Evolutionary conservation across 2,329 filamentous ascomycete genomes (phyloP), one percentile per base, ranked within the genome.

Genomic region (Zymoseptoria pseudotritici): DNA sequence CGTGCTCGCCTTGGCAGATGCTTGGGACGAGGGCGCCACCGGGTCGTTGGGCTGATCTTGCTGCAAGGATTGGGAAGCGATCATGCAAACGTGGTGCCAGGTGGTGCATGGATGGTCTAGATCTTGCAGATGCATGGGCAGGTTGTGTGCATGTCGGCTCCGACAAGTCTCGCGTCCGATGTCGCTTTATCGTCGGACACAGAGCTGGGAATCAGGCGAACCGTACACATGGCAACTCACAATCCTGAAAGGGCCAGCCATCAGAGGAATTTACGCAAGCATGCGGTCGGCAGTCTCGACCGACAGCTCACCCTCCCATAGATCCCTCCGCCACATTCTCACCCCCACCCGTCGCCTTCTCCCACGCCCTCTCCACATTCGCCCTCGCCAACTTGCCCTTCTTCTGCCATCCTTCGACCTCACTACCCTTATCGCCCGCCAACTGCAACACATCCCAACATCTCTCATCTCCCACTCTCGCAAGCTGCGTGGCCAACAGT

Each of bases 391-490:
- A 68, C 31, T 57, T 58, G 2, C 65, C 65, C 62, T 70, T 71
- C 58, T 62, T 58, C 11, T 61, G 61, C 62, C 66, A 72, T 4
- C 66, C 70, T 17, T 71, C 70, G n/a, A 71, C 55, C 17, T 59
- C 59, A 3, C 67, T 58, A 1, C 61, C 60, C 5, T 61, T 29
- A 26, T 74, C 71, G 29, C 70, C 69, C 5, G 66, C 63, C 20
- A 63, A 61, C 57, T 74, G 71, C 56, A 74, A 55, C 4, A 73
- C 66, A 60, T 73, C 71, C 71, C 71, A 74, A 46, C 70, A 73
- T 13, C 71, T 65, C 31, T 55, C 60, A 60, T 74, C 71, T 3
- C 66, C 64, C 1, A 65, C 58, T 5, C 36, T 57, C 0, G 71
- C 71, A 7, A 74, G 58, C 29, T 64, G 52, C 13, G 62, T 56